A percentile compares a stretch with the other conserved stretches of the same genome.
Conservation (phyloP, 768 basidiomycete species). For the Mycena floridula region DNA sequence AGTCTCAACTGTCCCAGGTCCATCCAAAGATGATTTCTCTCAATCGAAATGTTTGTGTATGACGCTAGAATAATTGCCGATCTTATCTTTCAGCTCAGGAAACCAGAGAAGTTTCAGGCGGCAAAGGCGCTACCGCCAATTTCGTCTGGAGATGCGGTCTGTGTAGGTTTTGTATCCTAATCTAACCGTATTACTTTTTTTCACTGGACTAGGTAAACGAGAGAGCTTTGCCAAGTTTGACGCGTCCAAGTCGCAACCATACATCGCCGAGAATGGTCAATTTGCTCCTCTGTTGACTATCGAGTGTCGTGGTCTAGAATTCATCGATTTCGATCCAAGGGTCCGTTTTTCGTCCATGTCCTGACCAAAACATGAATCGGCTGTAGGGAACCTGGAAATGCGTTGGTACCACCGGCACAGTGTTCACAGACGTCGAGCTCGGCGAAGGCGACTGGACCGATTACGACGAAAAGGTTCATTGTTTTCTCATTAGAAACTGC, state of each 20-base stretch:
- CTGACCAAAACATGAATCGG: background rate
- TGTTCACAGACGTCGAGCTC: constrained; percentile 64
- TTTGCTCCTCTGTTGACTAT: constrained; percentile 63
- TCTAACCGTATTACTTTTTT: background rate
- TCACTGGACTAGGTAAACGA: constrained; percentile 45
- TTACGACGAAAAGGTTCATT: constrained; percentile 80
- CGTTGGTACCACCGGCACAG: constrained; percentile 46
- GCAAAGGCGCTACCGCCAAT: constrained; percentile 65
- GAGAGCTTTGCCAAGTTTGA: constrained; percentile 83
- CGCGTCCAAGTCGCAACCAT: constrained; percentile 41
- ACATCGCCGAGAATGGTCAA: constrained; percentile 54
- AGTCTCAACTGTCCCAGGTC: background rate
- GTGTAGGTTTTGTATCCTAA: constrained; percentile 31
- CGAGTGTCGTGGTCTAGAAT: constrained; percentile 86
- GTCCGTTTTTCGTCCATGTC: constrained; percentile 28
- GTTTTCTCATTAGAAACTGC: background rate
- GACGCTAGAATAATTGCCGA: background rate
- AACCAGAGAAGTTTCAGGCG: constrained; percentile 47
- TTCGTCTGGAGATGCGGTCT: constrained; percentile 77
- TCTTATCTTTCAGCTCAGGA: background rate
- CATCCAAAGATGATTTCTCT: constrained; percentile 70
- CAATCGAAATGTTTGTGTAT: constrained; percentile 51
- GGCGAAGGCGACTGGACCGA: constrained; percentile 73
- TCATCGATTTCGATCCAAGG: constrained; percentile 67
- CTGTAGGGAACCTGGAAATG: constrained; percentile 75